Percentiles rank a stretch among this genome's conserved stretches.
phyloP scores from a whole-genome alignment of 2,329 filamentous ascomycete species.

The Fusarium tjaetaba region DNA sequence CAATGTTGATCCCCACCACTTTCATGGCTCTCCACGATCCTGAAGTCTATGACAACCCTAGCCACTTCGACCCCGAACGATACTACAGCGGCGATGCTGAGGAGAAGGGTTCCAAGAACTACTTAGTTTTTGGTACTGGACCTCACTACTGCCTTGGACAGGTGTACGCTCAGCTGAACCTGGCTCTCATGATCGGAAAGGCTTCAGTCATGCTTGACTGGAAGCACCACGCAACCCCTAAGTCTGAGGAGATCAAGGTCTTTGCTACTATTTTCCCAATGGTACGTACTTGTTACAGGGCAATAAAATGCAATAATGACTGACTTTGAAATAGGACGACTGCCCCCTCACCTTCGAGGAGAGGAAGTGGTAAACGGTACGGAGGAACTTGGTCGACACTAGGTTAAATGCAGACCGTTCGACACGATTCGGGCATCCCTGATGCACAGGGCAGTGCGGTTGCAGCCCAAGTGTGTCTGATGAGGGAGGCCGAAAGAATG shows the following conservation, averaged over 20 bases:
- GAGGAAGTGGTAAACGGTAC: constrained; percentile 56
- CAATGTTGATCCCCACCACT: constrained; percentile 93
- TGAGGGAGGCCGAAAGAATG: constrained; percentile 12
- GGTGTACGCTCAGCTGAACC: constrained; percentile 87
- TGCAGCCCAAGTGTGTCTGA: background rate
- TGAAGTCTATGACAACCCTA: constrained; percentile 90
- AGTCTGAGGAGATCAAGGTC: constrained; percentile 95
- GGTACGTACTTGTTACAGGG: constrained; percentile 64
- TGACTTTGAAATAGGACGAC: constrained; percentile 71
- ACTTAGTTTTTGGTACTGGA: constrained; percentile 93
- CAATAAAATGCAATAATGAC: constrained; percentile 1
- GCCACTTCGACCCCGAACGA: constrained; percentile 88
- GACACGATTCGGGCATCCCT: background rate
- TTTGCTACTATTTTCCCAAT: constrained; percentile 98
- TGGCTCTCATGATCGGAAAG: constrained; percentile 91
- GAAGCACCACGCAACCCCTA: constrained; percentile 84
- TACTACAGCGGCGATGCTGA: constrained; percentile 93
- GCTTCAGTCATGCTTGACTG: constrained; percentile 88
- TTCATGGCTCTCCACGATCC: constrained; percentile 93
- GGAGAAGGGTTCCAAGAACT: constrained; percentile 89
- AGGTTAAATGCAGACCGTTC: constrained; percentile 8
- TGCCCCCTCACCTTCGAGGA: constrained; percentile 79
- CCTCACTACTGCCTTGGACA: constrained; percentile 97
- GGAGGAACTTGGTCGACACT: constrained; percentile 1
- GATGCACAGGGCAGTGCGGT: background rate